Conservation (phyloP, 257 asterid species). For the Anisodus acutangulus region DNA sequence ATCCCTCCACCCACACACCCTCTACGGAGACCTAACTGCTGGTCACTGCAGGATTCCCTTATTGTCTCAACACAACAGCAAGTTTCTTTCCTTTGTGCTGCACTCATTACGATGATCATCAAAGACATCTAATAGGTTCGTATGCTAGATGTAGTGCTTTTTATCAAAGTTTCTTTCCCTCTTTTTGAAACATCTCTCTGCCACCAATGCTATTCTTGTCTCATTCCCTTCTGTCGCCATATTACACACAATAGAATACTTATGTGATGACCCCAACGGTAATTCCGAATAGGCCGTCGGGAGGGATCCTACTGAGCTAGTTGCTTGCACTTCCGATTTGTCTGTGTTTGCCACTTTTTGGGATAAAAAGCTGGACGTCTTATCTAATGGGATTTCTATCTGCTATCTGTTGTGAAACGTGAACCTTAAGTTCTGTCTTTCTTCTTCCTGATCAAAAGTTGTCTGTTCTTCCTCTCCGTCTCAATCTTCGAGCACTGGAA, state of each 20-base stretch:
- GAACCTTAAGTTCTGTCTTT: neutral
- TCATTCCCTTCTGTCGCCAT: neutral
- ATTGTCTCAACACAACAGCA: neutral
- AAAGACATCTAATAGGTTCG: neutral
- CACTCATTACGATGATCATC: neutral
- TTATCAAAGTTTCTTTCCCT: neutral
- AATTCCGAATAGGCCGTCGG: neutral
- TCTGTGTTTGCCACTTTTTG: neutral
- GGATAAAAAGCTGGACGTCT: neutral
- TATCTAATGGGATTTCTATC: neutral
- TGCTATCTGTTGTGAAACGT: neutral
- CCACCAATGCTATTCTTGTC: no score
- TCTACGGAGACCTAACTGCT: neutral
- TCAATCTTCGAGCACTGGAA: neutral
- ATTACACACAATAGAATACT: neutral
- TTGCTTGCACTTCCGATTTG: neutral
- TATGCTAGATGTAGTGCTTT: neutral
- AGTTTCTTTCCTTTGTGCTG: neutral
- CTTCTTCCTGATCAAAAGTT: neutral
- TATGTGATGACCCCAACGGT: neutral
- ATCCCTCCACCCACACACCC: neutral
- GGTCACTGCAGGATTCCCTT: neutral
- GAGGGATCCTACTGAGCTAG: no score
- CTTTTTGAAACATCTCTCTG: neutral
- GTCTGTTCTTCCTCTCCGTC: neutral